Conservation (phyloP, 2,329 filamentous ascomycete species). For the Tricladium varicosporioides region DNA sequence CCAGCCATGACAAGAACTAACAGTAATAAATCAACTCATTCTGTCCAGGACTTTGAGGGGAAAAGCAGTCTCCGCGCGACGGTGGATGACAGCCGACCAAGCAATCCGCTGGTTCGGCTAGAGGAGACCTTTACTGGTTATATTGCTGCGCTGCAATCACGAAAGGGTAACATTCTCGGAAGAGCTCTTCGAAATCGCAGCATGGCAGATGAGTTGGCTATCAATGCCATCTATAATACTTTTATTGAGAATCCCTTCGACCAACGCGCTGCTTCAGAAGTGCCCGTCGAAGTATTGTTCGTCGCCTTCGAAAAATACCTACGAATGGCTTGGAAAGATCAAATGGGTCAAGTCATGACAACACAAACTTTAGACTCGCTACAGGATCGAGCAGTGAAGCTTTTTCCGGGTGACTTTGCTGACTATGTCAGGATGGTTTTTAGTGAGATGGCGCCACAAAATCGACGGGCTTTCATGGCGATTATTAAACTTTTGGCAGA, state of each 20-base stretch:
- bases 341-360: constrained; percentile 82
- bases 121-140: constrained; percentile 87
- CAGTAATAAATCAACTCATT: constrained; percentile 31
- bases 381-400: constrained; percentile 64
- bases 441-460: constrained; percentile 65
- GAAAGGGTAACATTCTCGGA: constrained; percentile 84
- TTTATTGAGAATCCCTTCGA: constrained; percentile 81
- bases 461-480: constrained; percentile 74
- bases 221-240: constrained; percentile 89
- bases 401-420: constrained; percentile 70
- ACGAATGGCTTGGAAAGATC: constrained; percentile 80
- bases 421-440: constrained; percentile 66
- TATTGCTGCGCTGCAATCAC: constrained; percentile 75
- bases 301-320: constrained; percentile 93
- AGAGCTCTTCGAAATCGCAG: constrained; percentile 69
- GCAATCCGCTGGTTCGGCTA: constrained; percentile 68
- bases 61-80: constrained; percentile 37
- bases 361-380: constrained; percentile 68
- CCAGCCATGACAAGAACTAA: constrained; percentile 26
- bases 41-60: constrained; percentile 29
- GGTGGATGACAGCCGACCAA: constrained; percentile 51
- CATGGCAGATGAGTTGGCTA: constrained; percentile 70
- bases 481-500: constrained; percentile 85
- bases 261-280: constrained; percentile 70
- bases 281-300: constrained; percentile 81